Base-by-base conservation (phyloP, 495 filamentous ascomycete genomes). In the Schizothecium vesticola region DNA sequence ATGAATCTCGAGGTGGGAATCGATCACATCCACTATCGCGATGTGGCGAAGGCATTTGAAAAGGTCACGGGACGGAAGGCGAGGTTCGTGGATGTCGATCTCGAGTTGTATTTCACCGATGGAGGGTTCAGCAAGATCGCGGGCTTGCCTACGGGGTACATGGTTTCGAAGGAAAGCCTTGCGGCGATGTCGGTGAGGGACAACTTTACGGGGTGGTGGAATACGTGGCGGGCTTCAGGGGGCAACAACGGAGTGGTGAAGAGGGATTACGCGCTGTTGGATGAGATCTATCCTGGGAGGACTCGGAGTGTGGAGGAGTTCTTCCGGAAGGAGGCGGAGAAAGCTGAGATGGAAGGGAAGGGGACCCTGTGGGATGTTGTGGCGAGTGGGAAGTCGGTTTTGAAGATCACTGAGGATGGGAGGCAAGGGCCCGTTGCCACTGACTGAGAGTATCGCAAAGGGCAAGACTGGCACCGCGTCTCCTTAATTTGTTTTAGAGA, bases 171-270 rank as follows among this genome's bases (percentile, higher is more conserved):
- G 10, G 69, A 63, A 0, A 83, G 85, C 67, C 72, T 78, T 2
- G 79, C 81, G 0, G 74, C 79, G 22, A 77, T 87, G 79, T 85
- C 72, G 0, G 63, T 81, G n/a, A 74, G 72, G 19, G 61, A 82
- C 60, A 88, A 87, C 69, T 88, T 88, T 70, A 77, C 79, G 0
- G 85, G 82, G 5, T 87, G 81, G 63, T 88, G 85, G 83, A 81
- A 77, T 56, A 61, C 78, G 33, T 88, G 77, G 73, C 76, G 74
- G 67, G 61, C 79, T 57, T 80, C 76, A 1, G 82, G 80, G 0
- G 74, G 74, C 1, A 80, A 84, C 16, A 72, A 67, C 36, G 77
- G 79, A 0, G 59, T 85, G 10, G 62, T 84, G 2, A 71, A 71
- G 67, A 78, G 85, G 62, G 82, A 88, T 73, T 86, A 86, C 65